Percentiles rank a stretch among this genome's conserved stretches.
Conservation (phyloP, 1,284 basidiomycete genomes). For the Pholiota adiposa region DNA sequence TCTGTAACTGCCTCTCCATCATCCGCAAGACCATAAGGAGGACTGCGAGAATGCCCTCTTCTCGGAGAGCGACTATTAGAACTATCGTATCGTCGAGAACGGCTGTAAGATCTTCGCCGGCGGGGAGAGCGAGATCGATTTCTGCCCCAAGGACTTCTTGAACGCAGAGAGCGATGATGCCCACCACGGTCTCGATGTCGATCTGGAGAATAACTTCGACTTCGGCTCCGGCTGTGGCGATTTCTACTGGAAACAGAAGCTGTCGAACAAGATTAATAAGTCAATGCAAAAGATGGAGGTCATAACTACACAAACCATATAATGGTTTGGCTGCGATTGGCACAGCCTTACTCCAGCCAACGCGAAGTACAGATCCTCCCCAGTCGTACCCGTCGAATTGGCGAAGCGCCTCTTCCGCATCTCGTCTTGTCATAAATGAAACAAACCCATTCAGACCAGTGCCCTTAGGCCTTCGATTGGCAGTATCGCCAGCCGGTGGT, state of each 20-base stretch:
- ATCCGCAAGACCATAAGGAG: conserved; percentile 40
- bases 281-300: not conserved
- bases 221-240: conserved; percentile 24
- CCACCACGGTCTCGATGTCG: conserved; percentile 52
- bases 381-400: conserved; percentile 92
- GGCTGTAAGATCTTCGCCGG: conserved; percentile 39
- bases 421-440: conserved; percentile 90
- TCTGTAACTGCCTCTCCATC: conserved; percentile 79
- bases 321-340: conserved; percentile 79
- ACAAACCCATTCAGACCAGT: conserved; percentile 91
- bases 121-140: conserved; percentile 53
- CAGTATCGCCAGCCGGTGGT: conserved; percentile 76
- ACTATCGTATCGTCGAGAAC: conserved; percentile 36
- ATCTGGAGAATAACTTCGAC: conserved; percentile 41
- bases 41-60: conserved; percentile 36
- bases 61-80: conserved; percentile 44
- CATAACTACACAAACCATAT: conserved; percentile 64
- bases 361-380: conserved; percentile 83
- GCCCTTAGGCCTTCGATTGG: conserved; percentile 67
- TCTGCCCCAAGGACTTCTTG: conserved; percentile 50
- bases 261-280: conserved; percentile 17
- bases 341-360: conserved; percentile 97
- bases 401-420: conserved; percentile 86
- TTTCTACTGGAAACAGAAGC: conserved; percentile 29
- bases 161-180: conserved; percentile 37